Evolutionary conservation across 306 rosid genomes (phyloP), one percentile per base, ranked within the genome.

Genomic region (Castanea mollissima): DNA sequence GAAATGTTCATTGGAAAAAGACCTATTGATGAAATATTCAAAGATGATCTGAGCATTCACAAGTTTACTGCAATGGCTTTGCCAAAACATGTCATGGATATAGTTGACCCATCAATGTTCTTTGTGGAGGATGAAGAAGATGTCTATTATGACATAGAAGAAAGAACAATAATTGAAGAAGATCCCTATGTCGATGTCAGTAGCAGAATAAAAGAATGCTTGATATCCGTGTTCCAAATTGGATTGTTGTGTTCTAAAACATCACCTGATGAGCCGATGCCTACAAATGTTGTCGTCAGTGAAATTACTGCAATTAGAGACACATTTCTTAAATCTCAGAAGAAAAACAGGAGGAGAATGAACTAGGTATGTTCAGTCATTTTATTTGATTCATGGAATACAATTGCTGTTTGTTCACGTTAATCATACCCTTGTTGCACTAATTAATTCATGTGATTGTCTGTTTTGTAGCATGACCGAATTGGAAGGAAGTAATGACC

Each of bases 1-100:
- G 90, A 87, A 76, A 79, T 87, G 60, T 82, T 87, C 62, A 79
- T 78, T 31, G 86, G 88, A 18, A 87, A 76, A 81, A 87, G 78
- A 20, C 87, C 86, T 6, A 87, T 83, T 21, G 34, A 60, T 81
- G 84, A 78, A 10, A 72, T 74, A 31, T 87, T 87, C 74, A 79
- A 81, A 78, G 86, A 73, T 6, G 85, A 80, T 27, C 21, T 68
- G 7, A 81, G 80, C 65, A 75, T 87, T 78, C 78, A 76, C 29
- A 76, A 81, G 21, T 76, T 75, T 35, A 62, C 55, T 16, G 55
- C 38, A 58, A 73, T 52, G 73, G 85, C 80, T 59, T 73, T 87
- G 58, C 86, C 78, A 2, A 21, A 49, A 44, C 58, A 46, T 44
- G 21, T 11, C 67, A 29, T 59, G 67, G 41, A 6, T 41, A 5